A percentile compares a stretch with the other conserved stretches of the same genome.
Evolutionary conservation across 1,284 basidiomycete species (phyloP).

Genomic region (Somion occarium): DNA sequence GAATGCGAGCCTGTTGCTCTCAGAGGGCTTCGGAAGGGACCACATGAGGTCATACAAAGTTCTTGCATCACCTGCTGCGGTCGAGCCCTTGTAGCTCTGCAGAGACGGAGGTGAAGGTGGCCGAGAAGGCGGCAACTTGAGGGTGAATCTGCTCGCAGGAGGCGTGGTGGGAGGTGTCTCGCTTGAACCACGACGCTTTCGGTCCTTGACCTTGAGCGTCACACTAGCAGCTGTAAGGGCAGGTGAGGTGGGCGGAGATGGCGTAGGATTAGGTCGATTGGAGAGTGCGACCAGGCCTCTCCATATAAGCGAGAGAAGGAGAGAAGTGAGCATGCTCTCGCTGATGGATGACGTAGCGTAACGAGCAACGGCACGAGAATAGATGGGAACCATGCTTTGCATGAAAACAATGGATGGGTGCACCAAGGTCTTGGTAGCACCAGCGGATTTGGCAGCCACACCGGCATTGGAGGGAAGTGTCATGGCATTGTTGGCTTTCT

Average conservation of each 20-base stretch:
- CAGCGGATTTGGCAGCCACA: slow-evolving; percentile 29
- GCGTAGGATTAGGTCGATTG: slow-evolving; percentile 42
- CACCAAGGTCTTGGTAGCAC: slow-evolving; percentile 35
- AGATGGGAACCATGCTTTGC: slow-evolving; percentile 54
- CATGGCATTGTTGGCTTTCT: slow-evolving; percentile 32
- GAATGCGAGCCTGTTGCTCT: slow-evolving; percentile 48
- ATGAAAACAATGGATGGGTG: slow-evolving; percentile 60
- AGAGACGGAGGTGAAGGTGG: slow-evolving; percentile 53
- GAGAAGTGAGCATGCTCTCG: slow-evolving; percentile 57
- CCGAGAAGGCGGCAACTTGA: slow-evolving; percentile 64
- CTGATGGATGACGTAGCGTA: slow-evolving; percentile 49
- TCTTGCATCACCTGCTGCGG: slow-evolving; percentile 51
- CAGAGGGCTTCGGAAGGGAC: slow-evolving; percentile 54
- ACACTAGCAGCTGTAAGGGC: slow-evolving; percentile 16
- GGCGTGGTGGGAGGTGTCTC: slow-evolving; percentile 54
- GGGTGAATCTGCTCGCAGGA: slow-evolving; percentile 53
- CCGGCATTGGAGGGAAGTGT: slow-evolving; percentile 15
- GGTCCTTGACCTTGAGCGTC: slow-evolving; percentile 20
- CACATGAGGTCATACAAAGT: slow-evolving; percentile 54
- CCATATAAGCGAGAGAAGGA: slow-evolving; percentile 72
- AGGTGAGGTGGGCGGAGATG: slow-evolving; percentile 42
- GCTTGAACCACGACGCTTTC: slow-evolving; percentile 32
- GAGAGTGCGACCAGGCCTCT: slow-evolving; percentile 63
- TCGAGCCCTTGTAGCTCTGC: slow-evolving; percentile 26
- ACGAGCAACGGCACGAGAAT: slow-evolving; percentile 52